Conservation (phyloP, 179 eudicot genomes). For the Spergularia azorica region DNA sequence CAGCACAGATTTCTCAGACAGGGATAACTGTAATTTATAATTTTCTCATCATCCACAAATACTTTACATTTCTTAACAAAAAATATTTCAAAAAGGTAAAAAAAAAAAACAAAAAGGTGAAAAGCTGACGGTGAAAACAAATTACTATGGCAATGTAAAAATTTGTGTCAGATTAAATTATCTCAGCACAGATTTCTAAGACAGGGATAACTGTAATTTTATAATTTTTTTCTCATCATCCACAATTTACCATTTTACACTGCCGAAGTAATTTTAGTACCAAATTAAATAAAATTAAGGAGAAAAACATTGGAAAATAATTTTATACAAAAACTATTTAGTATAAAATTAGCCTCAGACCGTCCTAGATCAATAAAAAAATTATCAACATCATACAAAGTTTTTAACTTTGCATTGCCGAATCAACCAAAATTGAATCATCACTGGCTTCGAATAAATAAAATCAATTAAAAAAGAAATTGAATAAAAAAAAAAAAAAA, state of each 20-base stretch:
- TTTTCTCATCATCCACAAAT: constrained; percentile 27
- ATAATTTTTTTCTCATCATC: neutral
- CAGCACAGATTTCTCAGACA: constrained; percentile 29
- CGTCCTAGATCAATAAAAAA: constrained; percentile 28
- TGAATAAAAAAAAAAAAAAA: too few relatives aligned
- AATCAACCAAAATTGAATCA: constrained; percentile 17
- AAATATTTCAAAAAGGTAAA: too few relatives aligned
- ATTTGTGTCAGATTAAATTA: neutral
- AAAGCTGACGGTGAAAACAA: too few relatives aligned
- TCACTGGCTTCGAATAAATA: constrained; percentile 13
- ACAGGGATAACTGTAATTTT: neutral
- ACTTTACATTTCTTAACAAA: too few relatives aligned
- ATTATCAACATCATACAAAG: constrained; percentile 25
- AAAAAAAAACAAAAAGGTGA: too few relatives aligned
- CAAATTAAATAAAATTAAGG: neutral
- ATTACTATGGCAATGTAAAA: too few relatives aligned
- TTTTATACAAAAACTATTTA: too few relatives aligned
- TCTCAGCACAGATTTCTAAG: neutral
- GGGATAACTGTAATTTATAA: constrained; percentile 31
- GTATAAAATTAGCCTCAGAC: constrained; percentile 23
- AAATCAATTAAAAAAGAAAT: neutral
- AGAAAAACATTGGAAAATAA: neutral
- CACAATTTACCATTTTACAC: neutral
- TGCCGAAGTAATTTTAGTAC: neutral
- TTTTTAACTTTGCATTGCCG: constrained; percentile 9